Conservation (phyloP, 441 rosid genomes). For the Populus tomentosa region DNA sequence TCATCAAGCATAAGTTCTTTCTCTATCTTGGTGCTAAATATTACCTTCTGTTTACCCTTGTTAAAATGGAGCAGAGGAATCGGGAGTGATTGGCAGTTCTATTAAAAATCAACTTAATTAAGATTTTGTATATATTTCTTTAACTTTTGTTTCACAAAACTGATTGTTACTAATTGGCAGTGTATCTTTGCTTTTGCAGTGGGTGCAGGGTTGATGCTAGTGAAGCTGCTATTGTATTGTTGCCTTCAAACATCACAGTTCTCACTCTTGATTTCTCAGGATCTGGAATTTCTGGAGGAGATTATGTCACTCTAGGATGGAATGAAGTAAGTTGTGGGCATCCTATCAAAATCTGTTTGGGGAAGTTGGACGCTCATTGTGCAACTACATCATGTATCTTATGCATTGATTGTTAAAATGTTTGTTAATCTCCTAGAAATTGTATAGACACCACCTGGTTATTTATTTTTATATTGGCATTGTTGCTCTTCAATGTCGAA, state of each 20-base stretch:
- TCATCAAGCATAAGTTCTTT: not conserved
- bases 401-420: not conserved
- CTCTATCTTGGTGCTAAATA: not conserved
- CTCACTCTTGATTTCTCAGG: slow-evolving; percentile 97
- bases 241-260: slow-evolving; percentile 94
- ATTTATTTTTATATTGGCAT: slow-evolving; percentile 1
- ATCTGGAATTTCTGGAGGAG: slow-evolving; percentile 97
- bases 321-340: slow-evolving; percentile 60
- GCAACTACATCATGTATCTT: not conserved
- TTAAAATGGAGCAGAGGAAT: not conserved
- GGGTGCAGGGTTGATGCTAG: slow-evolving; percentile 98
- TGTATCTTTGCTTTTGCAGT: slow-evolving; percentile 47
- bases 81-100: not conserved
- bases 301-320: slow-evolving; percentile 90
- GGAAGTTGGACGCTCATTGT: too few relatives aligned
- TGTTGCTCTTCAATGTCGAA: slow-evolving; percentile 1
- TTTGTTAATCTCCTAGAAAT: slow-evolving; percentile 6
- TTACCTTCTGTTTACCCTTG: not conserved
- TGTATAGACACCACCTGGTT: not conserved
- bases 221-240: slow-evolving; percentile 91
- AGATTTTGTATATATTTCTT: not conserved
- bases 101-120: not conserved
- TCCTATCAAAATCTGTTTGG: too few relatives aligned
- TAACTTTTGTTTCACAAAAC: not conserved
- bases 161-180: slow-evolving; percentile 14